Conservation (phyloP, 495 filamentous ascomycete genomes). For the Physcia stellaris region DNA sequence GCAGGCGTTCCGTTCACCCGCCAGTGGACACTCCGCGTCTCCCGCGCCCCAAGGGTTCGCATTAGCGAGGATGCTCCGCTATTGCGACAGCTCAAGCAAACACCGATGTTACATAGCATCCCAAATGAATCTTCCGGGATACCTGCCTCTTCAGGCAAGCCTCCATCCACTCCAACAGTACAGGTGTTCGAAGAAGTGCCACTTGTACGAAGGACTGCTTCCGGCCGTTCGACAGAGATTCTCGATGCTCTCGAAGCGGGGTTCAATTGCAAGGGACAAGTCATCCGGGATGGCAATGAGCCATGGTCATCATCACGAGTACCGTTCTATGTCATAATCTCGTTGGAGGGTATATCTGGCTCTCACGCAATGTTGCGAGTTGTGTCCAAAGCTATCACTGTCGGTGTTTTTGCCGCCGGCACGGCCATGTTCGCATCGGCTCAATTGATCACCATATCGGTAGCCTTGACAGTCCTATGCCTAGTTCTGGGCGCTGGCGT, state of each 20-base stretch:
- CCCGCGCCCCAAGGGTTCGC: slow-evolving; percentile 4
- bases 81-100: background rate
- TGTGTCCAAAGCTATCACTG: slow-evolving; percentile 2
- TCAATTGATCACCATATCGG: slow-evolving; percentile 8
- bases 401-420: slow-evolving; percentile 12
- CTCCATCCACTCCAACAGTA: background rate
- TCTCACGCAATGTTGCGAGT: slow-evolving; percentile 8
- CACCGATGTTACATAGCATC: background rate
- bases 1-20: slow-evolving; percentile 9
- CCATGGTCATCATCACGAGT: slow-evolving; percentile 5
- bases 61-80: slow-evolving; percentile 6
- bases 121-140: background rate
- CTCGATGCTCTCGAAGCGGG: slow-evolving; percentile 9
- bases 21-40: slow-evolving; percentile 14
- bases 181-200: background rate
- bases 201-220: background rate
- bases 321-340: slow-evolving; percentile 14
- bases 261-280: slow-evolving; percentile 4
- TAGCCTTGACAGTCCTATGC: slow-evolving; percentile 6
- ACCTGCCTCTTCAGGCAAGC: background rate
- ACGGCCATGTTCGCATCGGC: slow-evolving; percentile 13
- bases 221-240: slow-evolving; percentile 2
- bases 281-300: slow-evolving; percentile 3
- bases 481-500: slow-evolving; percentile 10
- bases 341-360: slow-evolving; percentile 6